A percentile compares a stretch with the other conserved stretches of the same genome.
Evolutionary conservation across 768 basidiomycete genomes (phyloP).

Genomic region (Russula foetens): DNA sequence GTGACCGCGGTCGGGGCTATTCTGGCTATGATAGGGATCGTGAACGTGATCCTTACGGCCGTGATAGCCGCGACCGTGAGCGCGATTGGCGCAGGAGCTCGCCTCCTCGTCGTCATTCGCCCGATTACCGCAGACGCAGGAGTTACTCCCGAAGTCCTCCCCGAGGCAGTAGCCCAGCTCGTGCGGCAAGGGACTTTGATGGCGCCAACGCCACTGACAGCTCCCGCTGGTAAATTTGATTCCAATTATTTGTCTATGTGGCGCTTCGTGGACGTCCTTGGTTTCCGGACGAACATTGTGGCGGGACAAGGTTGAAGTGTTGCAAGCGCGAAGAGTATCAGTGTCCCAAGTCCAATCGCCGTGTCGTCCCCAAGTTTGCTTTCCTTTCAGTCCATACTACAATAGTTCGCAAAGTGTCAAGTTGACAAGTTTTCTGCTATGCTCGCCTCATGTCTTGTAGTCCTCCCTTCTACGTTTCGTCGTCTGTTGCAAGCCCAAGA

Average conservation of each 20-base stretch:
- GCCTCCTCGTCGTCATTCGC: conserved; percentile 59
- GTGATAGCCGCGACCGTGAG: conserved; percentile 42
- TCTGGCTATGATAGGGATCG: conserved; percentile 31
- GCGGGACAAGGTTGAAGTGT: conserved; percentile 35
- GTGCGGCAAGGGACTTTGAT: conserved; percentile 36
- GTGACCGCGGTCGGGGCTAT: conserved; percentile 36
- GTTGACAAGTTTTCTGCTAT: conserved; percentile 57
- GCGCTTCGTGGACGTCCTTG: conserved; percentile 22
- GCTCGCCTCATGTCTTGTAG: conserved; percentile 48
- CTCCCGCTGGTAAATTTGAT: conserved; percentile 53
- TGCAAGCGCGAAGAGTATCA: conserved; percentile 31
- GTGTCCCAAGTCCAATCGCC: conserved; percentile 35
- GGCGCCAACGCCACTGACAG: conserved; percentile 37
- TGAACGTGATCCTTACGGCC: conserved; percentile 35
- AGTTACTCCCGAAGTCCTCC: conserved; percentile 79
- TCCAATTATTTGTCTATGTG: conserved; percentile 14
- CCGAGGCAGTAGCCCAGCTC: conserved; percentile 51
- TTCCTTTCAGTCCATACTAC: conserved; percentile 33
- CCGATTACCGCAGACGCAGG: conserved; percentile 65
- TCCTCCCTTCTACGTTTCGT: conserved; percentile 33
- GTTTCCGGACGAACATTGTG: conserved; percentile 16
- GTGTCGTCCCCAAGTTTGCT: conserved; percentile 35
- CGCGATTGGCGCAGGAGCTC: conserved; percentile 72
- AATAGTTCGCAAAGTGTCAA: conserved; percentile 53
- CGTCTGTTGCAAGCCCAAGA: conserved; percentile 23